Evolutionary conservation across 148 eudicot genomes (phyloP), one percentile per base, ranked within the genome.

Genomic region (Fagopyrum esculentum): DNA sequence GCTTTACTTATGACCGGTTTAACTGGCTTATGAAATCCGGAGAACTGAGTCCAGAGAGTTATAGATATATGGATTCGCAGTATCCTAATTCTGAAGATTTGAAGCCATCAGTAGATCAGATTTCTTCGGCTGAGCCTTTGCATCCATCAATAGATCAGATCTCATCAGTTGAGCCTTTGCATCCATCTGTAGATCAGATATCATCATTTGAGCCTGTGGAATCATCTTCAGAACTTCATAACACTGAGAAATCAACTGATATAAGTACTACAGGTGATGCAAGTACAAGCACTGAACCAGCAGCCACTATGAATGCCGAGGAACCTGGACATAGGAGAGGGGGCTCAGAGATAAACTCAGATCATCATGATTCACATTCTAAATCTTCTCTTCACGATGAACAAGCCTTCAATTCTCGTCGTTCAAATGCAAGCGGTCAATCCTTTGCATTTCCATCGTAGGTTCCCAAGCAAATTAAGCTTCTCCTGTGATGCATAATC

Each of bases 401-500:
- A 61, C 45, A 73, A 5, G 5, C 60, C 9, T 77, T 81, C 47
- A 74, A 73, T 26, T 69, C 82, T 44, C 81, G 57, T 69, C 72
- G 64, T 77, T 84, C 91, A 19, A 78, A 81, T 74, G 75, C 80
- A 48, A 88, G 91, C 51, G 81, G 74, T 6, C 83, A 78, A 69
- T 90, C 94, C 66, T 92, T 92, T 78, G 94, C 97, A 66, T 90
- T 92, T 87, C 91, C 92, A 6, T 73, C 86, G 97, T 92, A 88
- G 85, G 94, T 78, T 40, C 3, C 40, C 40, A 35, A 35, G 40
- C 40, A 35, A 35, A 35, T 35, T 35, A 35, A 35, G 40, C 40
- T 35, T 35, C 40, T 35, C 40, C 3, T 35, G 40, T 35, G 40
- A 35, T 35, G 40, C 40, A 35, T 35, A 2, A 35, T 35, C 40